A percentile compares a stretch with the other conserved stretches of the same genome.
These are phyloP conservation scores for Colletotrichum agaves DNA, from an alignment of 2,329 filamentous ascomycete genomes.

Conservation along the genomic window DNA sequence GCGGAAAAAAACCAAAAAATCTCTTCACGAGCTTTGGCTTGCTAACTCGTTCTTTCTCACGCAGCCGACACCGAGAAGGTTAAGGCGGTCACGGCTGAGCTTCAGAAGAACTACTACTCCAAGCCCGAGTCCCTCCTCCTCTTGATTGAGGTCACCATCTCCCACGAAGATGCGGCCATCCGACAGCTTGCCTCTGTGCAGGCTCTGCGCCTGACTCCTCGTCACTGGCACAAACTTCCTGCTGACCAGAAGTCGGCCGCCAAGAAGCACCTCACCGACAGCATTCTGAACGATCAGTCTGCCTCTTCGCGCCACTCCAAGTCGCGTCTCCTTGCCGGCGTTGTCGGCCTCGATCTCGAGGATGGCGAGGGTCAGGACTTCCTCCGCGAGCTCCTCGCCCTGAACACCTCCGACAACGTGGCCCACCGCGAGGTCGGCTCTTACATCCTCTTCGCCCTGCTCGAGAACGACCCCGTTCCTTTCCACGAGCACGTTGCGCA, in stretches of 20 bases:
- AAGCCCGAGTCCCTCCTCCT: conserved; percentile 85
- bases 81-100: conserved; percentile 87
- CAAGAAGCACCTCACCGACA: conserved; percentile 84
- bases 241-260: conserved; percentile 82
- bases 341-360: conserved; percentile 84
- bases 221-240: conserved; percentile 84
- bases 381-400: conserved; percentile 80
- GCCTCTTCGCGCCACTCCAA: conserved; percentile 84
- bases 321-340: conserved; percentile 86
- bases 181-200: conserved; percentile 94
- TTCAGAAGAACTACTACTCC: conserved; percentile 94
- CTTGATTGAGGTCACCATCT: conserved; percentile 88
- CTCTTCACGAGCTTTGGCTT: conserved; percentile 12
- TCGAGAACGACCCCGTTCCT: conserved; percentile 86
- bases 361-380: conserved; percentile 83
- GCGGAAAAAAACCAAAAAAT: not conserved
- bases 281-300: conserved; percentile 82
- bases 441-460: conserved; percentile 91
- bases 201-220: conserved; percentile 81
- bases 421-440: conserved; percentile 89
- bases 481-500: conserved; percentile 84
- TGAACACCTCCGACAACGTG: conserved; percentile 78
- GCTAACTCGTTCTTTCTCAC: conserved; percentile 47
- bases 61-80: conserved; percentile 88
- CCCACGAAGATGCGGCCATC: conserved; percentile 76